These are phyloP conservation scores for Leccinum pellstonianum DNA, from an alignment of 768 basidiomycete species.

Conservation along the genomic window DNA sequence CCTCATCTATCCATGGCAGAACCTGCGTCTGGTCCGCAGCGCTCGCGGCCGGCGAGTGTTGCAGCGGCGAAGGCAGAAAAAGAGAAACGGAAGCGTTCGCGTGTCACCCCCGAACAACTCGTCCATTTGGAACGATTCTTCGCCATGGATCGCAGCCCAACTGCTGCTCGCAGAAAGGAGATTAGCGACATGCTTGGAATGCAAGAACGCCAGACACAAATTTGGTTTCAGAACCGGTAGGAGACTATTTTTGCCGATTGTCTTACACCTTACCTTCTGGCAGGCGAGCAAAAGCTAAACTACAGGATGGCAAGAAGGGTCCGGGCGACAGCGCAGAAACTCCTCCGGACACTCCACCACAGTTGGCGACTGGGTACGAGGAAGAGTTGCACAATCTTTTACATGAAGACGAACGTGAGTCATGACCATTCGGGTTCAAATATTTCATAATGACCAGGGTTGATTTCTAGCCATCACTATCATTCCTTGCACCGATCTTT, in stretches of 20 bases:
- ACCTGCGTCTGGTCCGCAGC: constrained; percentile 36
- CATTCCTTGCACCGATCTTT: constrained; percentile 72
- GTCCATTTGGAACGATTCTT: constrained; percentile 72
- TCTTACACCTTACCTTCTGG: background rate
- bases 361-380: constrained; percentile 51
- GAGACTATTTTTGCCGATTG: background rate
- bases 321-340: constrained; percentile 35
- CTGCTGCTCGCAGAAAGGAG: constrained; percentile 66
- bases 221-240: constrained; percentile 85
- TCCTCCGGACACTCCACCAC: constrained; percentile 51
- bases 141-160: constrained; percentile 65
- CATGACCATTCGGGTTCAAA: background rate
- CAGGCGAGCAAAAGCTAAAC: constrained; percentile 82
- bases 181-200: constrained; percentile 75
- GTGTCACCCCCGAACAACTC: constrained; percentile 81
- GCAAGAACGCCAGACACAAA: constrained; percentile 85
- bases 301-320: constrained; percentile 58
- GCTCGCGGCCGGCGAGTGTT: constrained; percentile 32
- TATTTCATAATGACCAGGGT: background rate
- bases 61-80: constrained; percentile 34
- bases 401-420: constrained; percentile 76
- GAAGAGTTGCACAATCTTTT: constrained; percentile 62
- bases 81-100: constrained; percentile 71
- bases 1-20: constrained; percentile 28
- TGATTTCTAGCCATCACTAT: constrained; percentile 58